A percentile compares a stretch with the other conserved stretches of the same genome.
These are phyloP conservation scores for Calocera viscosa DNA, from an alignment of 768 basidiomycete genomes.

Conservation along the genomic window DNA sequence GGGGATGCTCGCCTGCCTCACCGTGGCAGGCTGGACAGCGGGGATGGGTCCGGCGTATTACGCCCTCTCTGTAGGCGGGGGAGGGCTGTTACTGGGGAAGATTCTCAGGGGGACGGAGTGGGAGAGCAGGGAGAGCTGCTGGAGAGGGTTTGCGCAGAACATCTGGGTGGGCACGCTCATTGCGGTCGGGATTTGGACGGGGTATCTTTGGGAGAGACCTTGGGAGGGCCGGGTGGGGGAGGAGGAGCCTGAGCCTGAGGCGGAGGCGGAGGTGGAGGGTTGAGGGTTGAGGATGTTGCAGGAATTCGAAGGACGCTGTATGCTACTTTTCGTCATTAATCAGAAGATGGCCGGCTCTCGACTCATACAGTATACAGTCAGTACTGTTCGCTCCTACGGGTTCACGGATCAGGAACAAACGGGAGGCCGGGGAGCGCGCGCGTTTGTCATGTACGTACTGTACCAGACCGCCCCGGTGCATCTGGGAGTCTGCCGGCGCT, in stretches of 20 bases:
- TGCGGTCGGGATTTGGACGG: conserved; percentile 65
- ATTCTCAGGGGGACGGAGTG: conserved; percentile 73
- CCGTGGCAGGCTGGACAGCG: conserved; percentile 70
- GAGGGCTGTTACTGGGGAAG: conserved; percentile 62
- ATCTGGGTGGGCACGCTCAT: conserved; percentile 82
- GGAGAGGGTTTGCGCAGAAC: conserved; percentile 78
- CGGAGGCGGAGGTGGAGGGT: background rate
- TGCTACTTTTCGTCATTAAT: too few relatives aligned
- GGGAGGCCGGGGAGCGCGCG: too few relatives aligned
- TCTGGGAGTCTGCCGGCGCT: too few relatives aligned
- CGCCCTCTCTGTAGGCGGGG: conserved; percentile 52
- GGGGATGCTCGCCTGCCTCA: conserved; percentile 58
- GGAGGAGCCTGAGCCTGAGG: background rate
- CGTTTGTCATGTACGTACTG: too few relatives aligned
- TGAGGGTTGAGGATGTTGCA: too few relatives aligned
- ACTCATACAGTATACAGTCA: too few relatives aligned
- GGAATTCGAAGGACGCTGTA: too few relatives aligned
- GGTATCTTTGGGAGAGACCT: conserved; percentile 36
- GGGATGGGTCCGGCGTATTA: conserved; percentile 68
- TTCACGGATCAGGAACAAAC: too few relatives aligned
- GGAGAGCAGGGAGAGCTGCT: conserved; percentile 63
- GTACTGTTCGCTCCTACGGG: too few relatives aligned
- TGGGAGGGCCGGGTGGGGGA: background rate
- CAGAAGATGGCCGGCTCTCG: too few relatives aligned
- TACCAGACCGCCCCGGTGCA: too few relatives aligned